phyloP scores from a whole-genome alignment of 208 protist species.

The Herpetomonas muscarum region DNA sequence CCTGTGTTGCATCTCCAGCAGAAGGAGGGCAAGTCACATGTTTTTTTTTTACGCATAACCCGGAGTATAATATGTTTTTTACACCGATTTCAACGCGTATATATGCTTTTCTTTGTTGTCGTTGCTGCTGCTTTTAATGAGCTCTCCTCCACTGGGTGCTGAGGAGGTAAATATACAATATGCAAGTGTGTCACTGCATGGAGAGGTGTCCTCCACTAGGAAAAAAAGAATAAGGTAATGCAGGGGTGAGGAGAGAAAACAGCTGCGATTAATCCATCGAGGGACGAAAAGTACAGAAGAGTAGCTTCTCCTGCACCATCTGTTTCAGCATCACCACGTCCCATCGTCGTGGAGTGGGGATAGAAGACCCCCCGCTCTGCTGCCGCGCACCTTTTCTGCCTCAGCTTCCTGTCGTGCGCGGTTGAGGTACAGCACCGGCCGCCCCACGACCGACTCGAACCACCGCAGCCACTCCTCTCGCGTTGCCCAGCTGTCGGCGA shows the following conservation, averaged over 20 bases:
- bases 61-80: too few species aligned
- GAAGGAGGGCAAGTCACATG: too few species aligned
- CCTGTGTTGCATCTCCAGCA: too few species aligned
- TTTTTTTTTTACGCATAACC: too few species aligned
- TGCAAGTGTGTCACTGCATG: neutral
- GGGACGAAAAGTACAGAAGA: conserved; percentile 2
- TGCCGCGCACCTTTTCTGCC: conserved; percentile 9
- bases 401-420: conserved; percentile 12
- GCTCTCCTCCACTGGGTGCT: too few species aligned
- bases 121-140: too few species aligned
- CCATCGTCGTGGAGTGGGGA: too few species aligned
- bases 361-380: too few species aligned
- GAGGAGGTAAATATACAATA: conserved; percentile 3
- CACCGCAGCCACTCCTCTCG: conserved; percentile 43
- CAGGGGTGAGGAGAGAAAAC: neutral
- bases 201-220: neutral
- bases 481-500: conserved; percentile 23
- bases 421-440: conserved; percentile 29
- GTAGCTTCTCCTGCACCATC: too few species aligned
- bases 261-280: neutral
- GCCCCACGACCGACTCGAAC: conserved; percentile 28
- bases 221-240: conserved; percentile 4
- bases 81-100: too few species aligned
- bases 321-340: too few species aligned
- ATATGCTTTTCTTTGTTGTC: too few species aligned